Conservation (phyloP, 2,329 filamentous ascomycete species). For the Ascochyta lentis region DNA sequence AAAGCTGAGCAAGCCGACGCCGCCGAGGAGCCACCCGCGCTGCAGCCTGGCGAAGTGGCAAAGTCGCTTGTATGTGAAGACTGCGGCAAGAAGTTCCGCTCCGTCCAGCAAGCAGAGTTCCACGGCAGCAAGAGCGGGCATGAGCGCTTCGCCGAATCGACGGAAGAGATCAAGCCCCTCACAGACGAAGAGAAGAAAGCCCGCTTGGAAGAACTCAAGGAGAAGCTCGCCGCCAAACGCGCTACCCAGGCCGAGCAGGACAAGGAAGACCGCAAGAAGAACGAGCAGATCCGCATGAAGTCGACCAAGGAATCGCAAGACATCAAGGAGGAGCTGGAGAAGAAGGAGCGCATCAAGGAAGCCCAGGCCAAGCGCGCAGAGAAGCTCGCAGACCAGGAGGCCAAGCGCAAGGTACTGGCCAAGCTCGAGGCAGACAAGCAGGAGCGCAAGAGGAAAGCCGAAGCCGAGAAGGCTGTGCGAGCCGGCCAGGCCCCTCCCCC, state of each 20-base stretch:
- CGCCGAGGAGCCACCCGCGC: conserved; percentile 64
- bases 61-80: conserved; percentile 91
- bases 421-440: conserved; percentile 96
- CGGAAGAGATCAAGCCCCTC: conserved; percentile 86
- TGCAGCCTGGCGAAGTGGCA: conserved; percentile 74
- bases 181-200: conserved; percentile 90
- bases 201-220: conserved; percentile 76
- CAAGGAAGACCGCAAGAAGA: conserved; percentile 81
- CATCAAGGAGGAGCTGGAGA: conserved; percentile 84
- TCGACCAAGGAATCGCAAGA: conserved; percentile 88
- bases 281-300: conserved; percentile 86
- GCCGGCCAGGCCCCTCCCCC: conserved; percentile 70
- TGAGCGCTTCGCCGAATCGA: conserved; percentile 89
- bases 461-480: conserved; percentile 83
- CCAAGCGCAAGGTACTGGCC: conserved; percentile 86
- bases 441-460: conserved; percentile 83
- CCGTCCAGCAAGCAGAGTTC: conserved; percentile 80
- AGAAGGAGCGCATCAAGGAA: conserved; percentile 91
- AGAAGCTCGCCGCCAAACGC: conserved; percentile 75
- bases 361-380: conserved; percentile 85
- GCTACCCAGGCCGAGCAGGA: conserved; percentile 73
- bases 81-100: conserved; percentile 89
- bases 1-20: conserved; percentile 52
- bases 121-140: conserved; percentile 92
- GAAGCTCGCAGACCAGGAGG: conserved; percentile 83